Percentiles rank a stretch among this genome's conserved stretches.
Evolutionary conservation across 2,329 filamentous ascomycete genomes (phyloP).

Genomic region (Coleophoma crateriformis): DNA sequence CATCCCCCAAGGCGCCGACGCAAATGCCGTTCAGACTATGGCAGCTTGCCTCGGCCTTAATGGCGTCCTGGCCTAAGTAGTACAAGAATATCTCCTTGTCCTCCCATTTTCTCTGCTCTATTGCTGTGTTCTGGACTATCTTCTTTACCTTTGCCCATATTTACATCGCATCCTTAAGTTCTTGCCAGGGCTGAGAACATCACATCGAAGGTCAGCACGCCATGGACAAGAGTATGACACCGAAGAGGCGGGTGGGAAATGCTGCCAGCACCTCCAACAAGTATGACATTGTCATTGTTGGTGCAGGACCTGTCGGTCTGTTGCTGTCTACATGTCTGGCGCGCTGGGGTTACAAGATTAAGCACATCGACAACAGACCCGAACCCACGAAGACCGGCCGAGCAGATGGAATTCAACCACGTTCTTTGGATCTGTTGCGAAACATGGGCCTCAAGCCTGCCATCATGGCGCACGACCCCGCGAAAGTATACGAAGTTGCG

Average conservation of each 20-base stretch:
- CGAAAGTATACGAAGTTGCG: conserved; percentile 74
- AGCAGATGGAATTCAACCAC: conserved; percentile 87
- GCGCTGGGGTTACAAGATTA: conserved; percentile 91
- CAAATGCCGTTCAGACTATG: conserved; percentile 14
- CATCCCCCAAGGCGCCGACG: conserved; percentile 4
- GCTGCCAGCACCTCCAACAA: conserved; percentile 9
- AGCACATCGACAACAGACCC: conserved; percentile 86
- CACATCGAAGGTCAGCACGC: not conserved
- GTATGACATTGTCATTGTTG: conserved; percentile 75
- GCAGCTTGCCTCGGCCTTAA: not conserved
- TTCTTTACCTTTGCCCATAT: not conserved
- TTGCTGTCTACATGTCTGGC: conserved; percentile 84
- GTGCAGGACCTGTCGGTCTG: conserved; percentile 83
- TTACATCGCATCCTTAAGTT: not conserved
- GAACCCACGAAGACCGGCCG: conserved; percentile 82
- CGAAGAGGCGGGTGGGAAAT: conserved; percentile 9
- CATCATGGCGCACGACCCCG: conserved; percentile 83
- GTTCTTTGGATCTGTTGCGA: conserved; percentile 77
- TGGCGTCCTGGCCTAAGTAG: too few relatives aligned
- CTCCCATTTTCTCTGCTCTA: not conserved
- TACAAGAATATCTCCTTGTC: not conserved
- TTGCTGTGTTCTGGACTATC: not conserved
- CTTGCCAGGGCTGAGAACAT: too few relatives aligned
- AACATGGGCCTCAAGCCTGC: conserved; percentile 87
- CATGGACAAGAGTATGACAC: conserved; percentile 18